Evolutionary conservation across 2,329 filamentous ascomycete species (phyloP).

Genomic region (Fusarium napiforme): DNA sequence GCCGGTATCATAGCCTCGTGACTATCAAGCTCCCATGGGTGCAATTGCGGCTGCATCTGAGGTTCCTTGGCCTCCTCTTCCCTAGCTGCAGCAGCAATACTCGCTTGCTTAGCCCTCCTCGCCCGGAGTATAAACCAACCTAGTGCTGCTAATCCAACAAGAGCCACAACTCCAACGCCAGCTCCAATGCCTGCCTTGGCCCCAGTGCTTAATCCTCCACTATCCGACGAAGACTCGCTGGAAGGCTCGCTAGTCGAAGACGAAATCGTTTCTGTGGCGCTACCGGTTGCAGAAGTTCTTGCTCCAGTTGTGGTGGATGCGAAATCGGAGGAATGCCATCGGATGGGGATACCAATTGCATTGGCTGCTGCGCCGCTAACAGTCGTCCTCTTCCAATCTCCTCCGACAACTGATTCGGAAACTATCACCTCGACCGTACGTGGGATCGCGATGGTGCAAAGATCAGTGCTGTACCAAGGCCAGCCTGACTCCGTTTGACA

Average conservation of each 20-base stretch:
- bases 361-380: neutral
- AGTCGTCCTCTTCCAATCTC: conserved; percentile 1
- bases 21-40: conserved; percentile 1
- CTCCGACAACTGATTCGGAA: neutral
- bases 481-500: neutral
- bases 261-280: neutral
- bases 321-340: conserved; percentile 12
- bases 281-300: neutral
- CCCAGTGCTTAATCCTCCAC: neutral
- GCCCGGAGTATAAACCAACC: neutral
- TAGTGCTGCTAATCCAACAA: neutral
- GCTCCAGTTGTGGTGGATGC: neutral
- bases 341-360: conserved; percentile 10
- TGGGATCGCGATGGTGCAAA: neutral
- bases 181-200: neutral
- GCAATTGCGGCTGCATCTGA: neutral
- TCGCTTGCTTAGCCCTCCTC: neutral
- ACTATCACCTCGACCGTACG: neutral
- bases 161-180: neutral
- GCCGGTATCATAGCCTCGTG: neutral
- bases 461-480: conserved; percentile 21
- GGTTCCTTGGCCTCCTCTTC: neutral
- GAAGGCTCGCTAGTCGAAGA: neutral
- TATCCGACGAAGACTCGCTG: neutral
- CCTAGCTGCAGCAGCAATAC: neutral